Evolutionary conservation across 805 yeast species (phyloP), one percentile per base, ranked within the genome.

Genomic region (Wickerhamomyces bisporus): DNA sequence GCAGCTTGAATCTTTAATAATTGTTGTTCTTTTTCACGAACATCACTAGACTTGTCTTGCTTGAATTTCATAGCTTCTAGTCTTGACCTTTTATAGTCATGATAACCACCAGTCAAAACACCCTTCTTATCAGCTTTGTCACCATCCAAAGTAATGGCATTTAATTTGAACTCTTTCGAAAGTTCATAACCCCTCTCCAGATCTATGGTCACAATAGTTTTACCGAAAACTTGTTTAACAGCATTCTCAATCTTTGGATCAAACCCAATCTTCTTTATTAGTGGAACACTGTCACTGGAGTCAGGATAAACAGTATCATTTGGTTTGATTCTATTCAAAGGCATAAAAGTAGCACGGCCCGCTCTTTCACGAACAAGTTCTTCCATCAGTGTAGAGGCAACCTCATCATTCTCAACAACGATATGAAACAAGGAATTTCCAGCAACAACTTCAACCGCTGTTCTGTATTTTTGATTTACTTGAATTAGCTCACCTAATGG

Each of bases 291-390:
- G 39, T 68, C 66, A 37, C 68, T 76, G 14, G 74, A 66, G 10
- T 73, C 75, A 1, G 96, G 95, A 50, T 78, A 84, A 3, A 53
- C 50, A 13, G 69, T 59, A 9, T 58, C 54, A 24, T 58, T 53
- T 17, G 71, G 66, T 0, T 38, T 35, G 13, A 93, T 53, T 49
- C 94, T 68, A 54, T 88, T 86, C 45, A 93, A 64, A 1, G 98
- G 98, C 67, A 93, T 79, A 50, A 93, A 88, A 0, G 98, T 87
- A 0, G 85, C 89, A 52, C 96, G 71, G 2, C 98, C 98, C 6
- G 81, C 71, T 43, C 76, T 78, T 42, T 75, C 77, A 36, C 82
- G 67, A 6, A 71, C 70, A 41, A 93, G 66, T 55, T 86, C 88
- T 31, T 81, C 81, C 83, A 89, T 83, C 3, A 91, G 60, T 14